Percentiles rank a stretch among this genome's conserved stretches.
Evolutionary conservation across 768 basidiomycete genomes (phyloP).

Genomic region (Serendipita sp.): DNA sequence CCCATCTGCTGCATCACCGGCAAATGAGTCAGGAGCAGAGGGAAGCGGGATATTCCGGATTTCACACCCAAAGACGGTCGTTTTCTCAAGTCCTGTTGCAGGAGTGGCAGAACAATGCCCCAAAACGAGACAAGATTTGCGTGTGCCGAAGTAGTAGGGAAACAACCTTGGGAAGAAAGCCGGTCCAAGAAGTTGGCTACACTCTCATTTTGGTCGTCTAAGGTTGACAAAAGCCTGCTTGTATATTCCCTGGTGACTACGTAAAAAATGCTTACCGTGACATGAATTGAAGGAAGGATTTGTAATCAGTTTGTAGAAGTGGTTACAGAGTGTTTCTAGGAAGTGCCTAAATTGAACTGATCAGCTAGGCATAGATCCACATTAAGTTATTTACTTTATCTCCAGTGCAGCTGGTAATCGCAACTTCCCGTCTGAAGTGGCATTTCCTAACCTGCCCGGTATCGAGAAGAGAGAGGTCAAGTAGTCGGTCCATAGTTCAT

Average conservation of each 20-base stretch:
- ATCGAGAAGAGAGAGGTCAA: conserved; percentile 48
- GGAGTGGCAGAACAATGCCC: no score
- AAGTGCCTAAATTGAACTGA: no score
- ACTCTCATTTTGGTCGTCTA: conserved; percentile 16
- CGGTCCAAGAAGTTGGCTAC: conserved; percentile 15
- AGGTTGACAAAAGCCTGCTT: neutral
- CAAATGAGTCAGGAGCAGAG: no score
- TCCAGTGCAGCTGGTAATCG: conserved; percentile 33
- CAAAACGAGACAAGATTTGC: conserved; percentile 10
- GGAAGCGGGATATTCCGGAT: no score
- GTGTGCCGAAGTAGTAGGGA: neutral
- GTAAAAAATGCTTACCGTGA: conserved; percentile 12
- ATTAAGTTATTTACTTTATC: conserved; percentile 15
- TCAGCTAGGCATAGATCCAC: no score
- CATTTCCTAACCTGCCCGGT: conserved; percentile 70
- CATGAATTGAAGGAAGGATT: neutral
- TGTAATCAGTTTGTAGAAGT: neutral
- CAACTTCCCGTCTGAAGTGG: conserved; percentile 29
- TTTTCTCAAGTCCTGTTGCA: no score
- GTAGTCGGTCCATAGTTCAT: conserved; percentile 57
- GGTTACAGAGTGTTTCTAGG: neutral
- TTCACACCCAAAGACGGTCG: no score
- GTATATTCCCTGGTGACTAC: neutral
- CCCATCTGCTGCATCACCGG: no score
- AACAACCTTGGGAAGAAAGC: conserved; percentile 4